phyloP scores from a whole-genome alignment of 805 yeast species.

The Wickerhamiella dianesei region DNA sequence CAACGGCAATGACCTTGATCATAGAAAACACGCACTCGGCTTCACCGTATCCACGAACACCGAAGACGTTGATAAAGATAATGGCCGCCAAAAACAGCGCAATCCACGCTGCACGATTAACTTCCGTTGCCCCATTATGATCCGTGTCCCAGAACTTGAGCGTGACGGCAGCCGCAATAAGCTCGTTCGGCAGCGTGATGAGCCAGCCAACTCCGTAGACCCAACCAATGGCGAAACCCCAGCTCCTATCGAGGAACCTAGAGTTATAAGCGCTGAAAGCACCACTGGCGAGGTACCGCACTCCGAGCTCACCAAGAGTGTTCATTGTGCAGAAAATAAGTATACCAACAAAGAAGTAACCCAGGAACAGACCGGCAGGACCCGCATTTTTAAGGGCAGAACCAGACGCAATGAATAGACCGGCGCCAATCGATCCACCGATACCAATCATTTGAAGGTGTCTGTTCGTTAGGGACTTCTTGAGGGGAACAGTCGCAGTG shows the following conservation, averaged over 20 bases:
- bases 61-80: constrained; percentile 37
- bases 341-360: constrained; percentile 45
- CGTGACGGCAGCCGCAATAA: constrained; percentile 47
- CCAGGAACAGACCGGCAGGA: constrained; percentile 44
- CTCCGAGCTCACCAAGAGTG: constrained; percentile 61
- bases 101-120: constrained; percentile 43
- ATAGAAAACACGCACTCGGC: constrained; percentile 47
- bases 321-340: constrained; percentile 50
- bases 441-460: constrained; percentile 63
- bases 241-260: constrained; percentile 49
- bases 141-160: constrained; percentile 44
- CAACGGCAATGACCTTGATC: constrained; percentile 44
- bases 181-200: constrained; percentile 49
- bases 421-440: constrained; percentile 65
- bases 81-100: constrained; percentile 39
- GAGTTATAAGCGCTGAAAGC: constrained; percentile 47
- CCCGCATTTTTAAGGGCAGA: constrained; percentile 42
- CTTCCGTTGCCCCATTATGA: constrained; percentile 18
- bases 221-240: constrained; percentile 62
- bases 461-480: constrained; percentile 36
- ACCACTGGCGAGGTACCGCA: constrained; percentile 48
- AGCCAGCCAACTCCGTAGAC: constrained; percentile 52
- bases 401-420: constrained; percentile 58
- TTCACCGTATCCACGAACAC: constrained; percentile 49
- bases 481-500: constrained; percentile 34